Conservation (phyloP, 2,329 filamentous ascomycete genomes). For the Pseudogymnoascus sp. region DNA sequence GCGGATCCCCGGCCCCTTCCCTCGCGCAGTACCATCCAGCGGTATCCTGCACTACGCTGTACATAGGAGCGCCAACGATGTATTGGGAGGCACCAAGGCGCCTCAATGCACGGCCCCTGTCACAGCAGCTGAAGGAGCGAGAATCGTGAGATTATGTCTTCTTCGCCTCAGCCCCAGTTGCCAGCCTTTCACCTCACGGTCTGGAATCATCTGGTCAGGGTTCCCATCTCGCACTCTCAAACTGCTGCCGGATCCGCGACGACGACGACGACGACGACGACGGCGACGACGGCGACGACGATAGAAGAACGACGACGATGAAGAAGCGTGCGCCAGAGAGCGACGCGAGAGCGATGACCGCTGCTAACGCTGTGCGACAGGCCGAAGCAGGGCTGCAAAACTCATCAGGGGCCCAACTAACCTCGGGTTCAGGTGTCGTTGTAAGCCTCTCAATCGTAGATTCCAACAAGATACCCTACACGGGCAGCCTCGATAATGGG, state of each 20-base stretch:
- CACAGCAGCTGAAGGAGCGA: not conserved
- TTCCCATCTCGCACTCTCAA: not conserved
- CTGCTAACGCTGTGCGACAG: not conserved
- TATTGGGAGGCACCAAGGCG: not conserved
- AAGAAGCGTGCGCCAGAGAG: not conserved
- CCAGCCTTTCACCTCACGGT: not conserved
- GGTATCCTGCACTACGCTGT: not conserved
- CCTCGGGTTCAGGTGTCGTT: not conserved
- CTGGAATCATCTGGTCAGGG: not conserved
- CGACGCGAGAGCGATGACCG: not conserved
- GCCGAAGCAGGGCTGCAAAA: not conserved
- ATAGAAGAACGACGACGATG: not conserved
- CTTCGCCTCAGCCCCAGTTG: not conserved
- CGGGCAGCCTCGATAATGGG: not conserved
- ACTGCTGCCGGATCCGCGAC: not conserved
- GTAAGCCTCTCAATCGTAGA: not conserved
- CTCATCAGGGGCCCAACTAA: not conserved
- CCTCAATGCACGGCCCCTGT: not conserved
- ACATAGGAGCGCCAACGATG: constrained; percentile 1
- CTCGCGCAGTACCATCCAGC: not conserved
- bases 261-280: not conserved
- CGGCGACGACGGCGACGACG: not conserved
- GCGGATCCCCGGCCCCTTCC: not conserved
- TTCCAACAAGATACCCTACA: not conserved
- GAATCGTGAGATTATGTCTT: constrained; percentile 2